phyloP scores from a whole-genome alignment of 2,329 filamentous ascomycete genomes.

The Nemania bipapillata region DNA sequence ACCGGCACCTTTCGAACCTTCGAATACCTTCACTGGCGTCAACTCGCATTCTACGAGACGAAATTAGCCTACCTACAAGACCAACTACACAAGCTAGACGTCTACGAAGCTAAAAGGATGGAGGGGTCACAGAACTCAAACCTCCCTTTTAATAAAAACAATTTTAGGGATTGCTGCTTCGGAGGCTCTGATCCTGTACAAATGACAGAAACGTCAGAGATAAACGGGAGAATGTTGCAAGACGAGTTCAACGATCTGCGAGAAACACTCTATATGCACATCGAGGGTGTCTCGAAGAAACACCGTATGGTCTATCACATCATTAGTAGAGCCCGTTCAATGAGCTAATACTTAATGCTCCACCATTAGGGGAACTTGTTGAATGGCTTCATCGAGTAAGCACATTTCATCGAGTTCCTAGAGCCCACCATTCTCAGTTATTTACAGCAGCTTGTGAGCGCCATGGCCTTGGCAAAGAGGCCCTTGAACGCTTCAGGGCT shows the following conservation, averaged over 20 bases:
- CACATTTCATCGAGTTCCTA: slow-evolving; percentile 32
- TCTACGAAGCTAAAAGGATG: slow-evolving; percentile 9
- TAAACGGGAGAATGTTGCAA: slow-evolving; percentile 1
- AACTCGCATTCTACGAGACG: slow-evolving; percentile 30
- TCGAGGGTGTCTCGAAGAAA: slow-evolving; percentile 20
- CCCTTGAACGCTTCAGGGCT: slow-evolving; percentile 37
- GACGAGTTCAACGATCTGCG: slow-evolving; percentile 26
- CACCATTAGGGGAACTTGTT: slow-evolving; percentile 5
- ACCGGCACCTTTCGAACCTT: slow-evolving; percentile 37
- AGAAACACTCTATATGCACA: slow-evolving; percentile 34
- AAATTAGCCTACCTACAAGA: slow-evolving; percentile 38
- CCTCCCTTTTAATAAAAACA: slow-evolving; percentile 37
- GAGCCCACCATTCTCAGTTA: slow-evolving; percentile 25
- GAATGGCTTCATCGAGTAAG: slow-evolving; percentile 19
- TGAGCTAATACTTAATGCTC: not conserved
- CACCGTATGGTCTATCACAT: slow-evolving; percentile 32
- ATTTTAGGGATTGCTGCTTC: slow-evolving; percentile 34
- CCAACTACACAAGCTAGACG: slow-evolving; percentile 35
- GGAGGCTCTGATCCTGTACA: slow-evolving; percentile 16
- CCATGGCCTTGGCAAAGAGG: slow-evolving; percentile 33
- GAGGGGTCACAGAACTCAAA: slow-evolving; percentile 28
- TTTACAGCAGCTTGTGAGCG: slow-evolving; percentile 19
- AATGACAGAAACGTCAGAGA: not conserved
- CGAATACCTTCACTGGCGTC: slow-evolving; percentile 18
- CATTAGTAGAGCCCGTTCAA: not conserved